Conservation (phyloP, 2,329 filamentous ascomycete genomes). For the Zymoseptoria ardabiliae region DNA sequence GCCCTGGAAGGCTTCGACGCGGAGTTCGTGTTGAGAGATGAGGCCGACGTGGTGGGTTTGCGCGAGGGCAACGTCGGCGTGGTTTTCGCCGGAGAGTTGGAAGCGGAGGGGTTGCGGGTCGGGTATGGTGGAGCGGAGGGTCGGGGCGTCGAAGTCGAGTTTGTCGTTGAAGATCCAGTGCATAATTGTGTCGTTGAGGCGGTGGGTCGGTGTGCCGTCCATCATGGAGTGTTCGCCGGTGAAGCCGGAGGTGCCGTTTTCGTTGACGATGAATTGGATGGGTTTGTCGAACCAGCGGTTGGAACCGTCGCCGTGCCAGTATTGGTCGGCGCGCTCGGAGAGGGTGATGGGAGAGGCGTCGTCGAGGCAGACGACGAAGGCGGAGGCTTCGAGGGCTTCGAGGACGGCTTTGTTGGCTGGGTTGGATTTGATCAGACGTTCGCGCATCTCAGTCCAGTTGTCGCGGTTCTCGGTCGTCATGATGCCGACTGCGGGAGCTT, state of each 20-base stretch:
- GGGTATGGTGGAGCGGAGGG: conserved; percentile 72
- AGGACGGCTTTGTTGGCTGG: conserved; percentile 71
- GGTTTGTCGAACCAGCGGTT: conserved; percentile 99
- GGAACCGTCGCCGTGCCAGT: conserved; percentile 94
- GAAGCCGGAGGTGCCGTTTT: conserved; percentile 96
- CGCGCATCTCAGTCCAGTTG: conserved; percentile 75
- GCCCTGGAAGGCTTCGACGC: conserved; percentile 90
- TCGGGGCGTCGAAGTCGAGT: conserved; percentile 75
- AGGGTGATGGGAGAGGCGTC: conserved; percentile 85
- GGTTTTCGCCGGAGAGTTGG: conserved; percentile 64
- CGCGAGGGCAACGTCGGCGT: conserved; percentile 72
- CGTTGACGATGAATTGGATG: conserved; percentile 93
- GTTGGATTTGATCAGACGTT: conserved; percentile 66
- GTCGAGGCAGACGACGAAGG: conserved; percentile 89
- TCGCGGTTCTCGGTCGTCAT: conserved; percentile 92
- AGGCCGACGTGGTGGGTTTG: conserved; percentile 70
- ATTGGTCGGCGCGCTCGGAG: conserved; percentile 89
- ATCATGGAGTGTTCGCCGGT: conserved; percentile 99
- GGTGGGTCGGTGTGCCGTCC: conserved; percentile 96
- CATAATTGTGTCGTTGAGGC: conserved; percentile 91
- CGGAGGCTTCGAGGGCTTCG: conserved; percentile 75
- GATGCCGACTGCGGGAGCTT: conserved; percentile 66
- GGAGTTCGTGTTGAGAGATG: conserved; percentile 81
- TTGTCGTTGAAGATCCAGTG: conserved; percentile 89
- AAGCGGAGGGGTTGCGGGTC: conserved; percentile 75